Percentiles rank a stretch among this genome's conserved stretches.
These are phyloP conservation scores for Xylariaceae sp. DNA, from an alignment of 2,329 filamentous ascomycete species.

Conservation along the genomic window DNA sequence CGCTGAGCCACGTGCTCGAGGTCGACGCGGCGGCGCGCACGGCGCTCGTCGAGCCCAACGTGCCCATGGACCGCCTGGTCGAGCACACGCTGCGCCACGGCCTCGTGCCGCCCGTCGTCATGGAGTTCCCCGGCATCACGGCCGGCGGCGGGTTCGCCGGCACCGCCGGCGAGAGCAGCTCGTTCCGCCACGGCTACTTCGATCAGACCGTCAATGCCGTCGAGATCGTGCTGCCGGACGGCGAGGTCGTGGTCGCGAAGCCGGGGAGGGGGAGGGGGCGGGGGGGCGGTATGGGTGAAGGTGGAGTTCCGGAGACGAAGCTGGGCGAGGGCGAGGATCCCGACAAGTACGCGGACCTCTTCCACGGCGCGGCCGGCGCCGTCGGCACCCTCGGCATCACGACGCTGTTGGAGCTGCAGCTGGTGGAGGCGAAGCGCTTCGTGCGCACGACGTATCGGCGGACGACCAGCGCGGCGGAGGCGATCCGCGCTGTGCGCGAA, in stretches of 20 bases:
- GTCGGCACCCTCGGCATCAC: conserved; percentile 72
- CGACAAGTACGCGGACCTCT: conserved; percentile 57
- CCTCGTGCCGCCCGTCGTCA: conserved; percentile 73
- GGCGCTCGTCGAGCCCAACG: conserved; percentile 76
- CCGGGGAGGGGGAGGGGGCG: conserved; percentile 19
- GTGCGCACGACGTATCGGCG: conserved; percentile 69
- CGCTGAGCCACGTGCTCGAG: conserved; percentile 66
- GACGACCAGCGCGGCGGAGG: conserved; percentile 53
- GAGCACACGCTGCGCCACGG: conserved; percentile 68
- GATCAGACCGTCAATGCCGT: conserved; percentile 67
- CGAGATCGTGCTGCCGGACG: conserved; percentile 73
- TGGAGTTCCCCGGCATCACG: conserved; percentile 80
- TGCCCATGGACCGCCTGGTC: conserved; percentile 75
- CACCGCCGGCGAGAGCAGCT: conserved; percentile 72
- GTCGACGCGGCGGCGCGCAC: conserved; percentile 62
- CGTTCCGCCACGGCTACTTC: conserved; percentile 75
- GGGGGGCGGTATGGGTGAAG: background rate
- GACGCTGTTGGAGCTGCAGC: conserved; percentile 68
- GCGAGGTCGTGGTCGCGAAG: conserved; percentile 63
- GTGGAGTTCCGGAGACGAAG: conserved; percentile 4
- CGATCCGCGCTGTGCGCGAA: conserved; percentile 55
- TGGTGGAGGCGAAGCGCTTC: conserved; percentile 64
- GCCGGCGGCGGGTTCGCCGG: conserved; percentile 74
- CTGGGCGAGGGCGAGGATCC: conserved; percentile 22
- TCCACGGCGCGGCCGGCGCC: conserved; percentile 68